Evolutionary conservation across 1,139 yeast genomes (phyloP).

Genomic region (Yamadazyma trypodendri): DNA sequence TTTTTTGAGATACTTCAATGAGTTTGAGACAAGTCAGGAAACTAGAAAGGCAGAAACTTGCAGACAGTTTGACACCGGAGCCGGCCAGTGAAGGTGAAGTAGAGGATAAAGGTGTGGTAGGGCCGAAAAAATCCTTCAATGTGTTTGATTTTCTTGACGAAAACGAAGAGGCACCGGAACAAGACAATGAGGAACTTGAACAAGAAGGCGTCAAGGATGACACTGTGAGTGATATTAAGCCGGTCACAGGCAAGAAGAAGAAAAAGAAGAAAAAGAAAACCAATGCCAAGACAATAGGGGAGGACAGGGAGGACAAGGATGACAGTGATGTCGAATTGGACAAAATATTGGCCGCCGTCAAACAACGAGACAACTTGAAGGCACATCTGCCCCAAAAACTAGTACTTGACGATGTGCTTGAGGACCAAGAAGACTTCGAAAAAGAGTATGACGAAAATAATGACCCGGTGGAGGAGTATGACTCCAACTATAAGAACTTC

Average conservation of each 20-base stretch:
- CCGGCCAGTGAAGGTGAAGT: slow-evolving; percentile 7
- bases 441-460: slow-evolving; percentile 29
- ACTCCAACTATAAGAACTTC: slow-evolving; percentile 45
- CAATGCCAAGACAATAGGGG: slow-evolving; percentile 20
- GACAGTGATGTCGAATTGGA: slow-evolving; percentile 46
- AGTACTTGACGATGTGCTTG: slow-evolving; percentile 9
- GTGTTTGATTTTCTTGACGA: slow-evolving; percentile 54
- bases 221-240: too few species aligned
- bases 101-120: slow-evolving; percentile 15
- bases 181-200: not conserved
- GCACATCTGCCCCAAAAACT: slow-evolving; percentile 15
- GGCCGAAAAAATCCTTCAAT: slow-evolving; percentile 34
- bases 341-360: slow-evolving; percentile 34
- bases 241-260: slow-evolving; percentile 10
- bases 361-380: slow-evolving; percentile 29
- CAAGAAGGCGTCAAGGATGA: slow-evolving; percentile 11
- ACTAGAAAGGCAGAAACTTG: slow-evolving; percentile 44
- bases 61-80: slow-evolving; percentile 13
- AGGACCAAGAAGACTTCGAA: slow-evolving; percentile 30
- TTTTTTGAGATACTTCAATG: slow-evolving; percentile 27
- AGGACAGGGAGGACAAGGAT: slow-evolving; percentile 3
- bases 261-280: slow-evolving; percentile 20
- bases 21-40: slow-evolving; percentile 67
- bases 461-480: slow-evolving; percentile 37
- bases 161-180: slow-evolving; percentile 18